Conservation (phyloP, 306 rosid species). For the Carpinus viminea region DNA sequence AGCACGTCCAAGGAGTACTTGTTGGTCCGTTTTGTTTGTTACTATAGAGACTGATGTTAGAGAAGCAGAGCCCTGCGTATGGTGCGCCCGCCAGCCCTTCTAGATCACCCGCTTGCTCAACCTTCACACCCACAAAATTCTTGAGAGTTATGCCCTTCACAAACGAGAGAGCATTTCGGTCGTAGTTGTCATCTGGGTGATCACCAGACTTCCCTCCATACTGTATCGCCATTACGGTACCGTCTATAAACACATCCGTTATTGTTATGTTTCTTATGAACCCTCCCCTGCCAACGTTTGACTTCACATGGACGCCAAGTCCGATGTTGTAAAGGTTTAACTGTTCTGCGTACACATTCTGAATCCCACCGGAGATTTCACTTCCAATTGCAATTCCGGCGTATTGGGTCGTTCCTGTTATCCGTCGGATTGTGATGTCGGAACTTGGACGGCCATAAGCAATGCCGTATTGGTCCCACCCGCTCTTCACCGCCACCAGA, state of each 20-base stretch:
- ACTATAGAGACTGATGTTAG: conserved; percentile 64
- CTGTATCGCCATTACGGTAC: conserved; percentile 50
- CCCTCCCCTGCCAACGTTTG: conserved; percentile 83
- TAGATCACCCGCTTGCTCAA: conserved; percentile 77
- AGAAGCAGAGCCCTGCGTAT: conserved; percentile 73
- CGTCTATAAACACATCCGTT: conserved; percentile 63
- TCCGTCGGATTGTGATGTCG: conserved; percentile 72
- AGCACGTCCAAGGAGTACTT: conserved; percentile 75
- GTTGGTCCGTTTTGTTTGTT: conserved; percentile 22
- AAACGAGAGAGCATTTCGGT: conserved; percentile 74
- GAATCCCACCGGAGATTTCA: conserved; percentile 93
- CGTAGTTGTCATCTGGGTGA: conserved; percentile 68
- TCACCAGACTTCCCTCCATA: conserved; percentile 78
- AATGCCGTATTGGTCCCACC: conserved; percentile 93
- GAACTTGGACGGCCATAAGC: conserved; percentile 69
- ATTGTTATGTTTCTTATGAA: conserved; percentile 63
- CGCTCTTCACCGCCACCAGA: conserved; percentile 88
- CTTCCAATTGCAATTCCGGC: conserved; percentile 86
- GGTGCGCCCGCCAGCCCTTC: conserved; percentile 61
- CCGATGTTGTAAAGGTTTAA: conserved; percentile 75
- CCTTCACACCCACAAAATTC: conserved; percentile 72
- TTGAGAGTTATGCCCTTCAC: conserved; percentile 62
- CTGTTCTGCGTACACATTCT: conserved; percentile 77
- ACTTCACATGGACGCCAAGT: conserved; percentile 81
- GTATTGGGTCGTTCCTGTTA: conserved; percentile 77